Base-by-base conservation (phyloP, 2,329 filamentous ascomycete species). In the Venturia carpophila region DNA sequence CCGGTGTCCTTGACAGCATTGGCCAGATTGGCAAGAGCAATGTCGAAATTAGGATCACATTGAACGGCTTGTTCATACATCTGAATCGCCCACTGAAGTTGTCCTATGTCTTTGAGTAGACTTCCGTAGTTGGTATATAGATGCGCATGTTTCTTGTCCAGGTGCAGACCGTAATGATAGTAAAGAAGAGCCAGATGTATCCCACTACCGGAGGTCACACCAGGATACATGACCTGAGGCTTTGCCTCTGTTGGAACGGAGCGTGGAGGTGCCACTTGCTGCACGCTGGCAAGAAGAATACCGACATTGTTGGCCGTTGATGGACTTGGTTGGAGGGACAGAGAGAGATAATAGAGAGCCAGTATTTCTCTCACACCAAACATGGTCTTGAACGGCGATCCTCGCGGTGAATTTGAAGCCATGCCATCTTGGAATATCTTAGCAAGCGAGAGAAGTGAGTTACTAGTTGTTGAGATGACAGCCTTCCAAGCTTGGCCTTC, bases 251-350 rank as follows among this genome's bases (percentile, higher is more conserved):
- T 21, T 47, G 49, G 43, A 17, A 58, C 7, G 7, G 74, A 71
- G 39, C 65, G 68, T 7, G 66, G 56, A n/a, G 70, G 68, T 9
- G 75, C 71, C 34, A 80, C 81, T 70, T 96, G 92, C 72, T 96
- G 94, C 24, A 97, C 90, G 65, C 94, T 91, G 5, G 94, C 94
- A n/a, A 99, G 84, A 37, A 99, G 81, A 65, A 99, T 99, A 3
- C 94, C 94, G 15, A 99, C 92, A 73, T 99, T 99, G 74, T 99
- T 99, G 0, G 94, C 94, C 0, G 94, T 99, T 0, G 94, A 99
- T 1, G 94, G 94, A 71, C 94, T 97, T 60, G 94, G 92, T 68
- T 97, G 94, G 2, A 99, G 82, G 0, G 94, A 96, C 3, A 99
- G 79, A 0, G 94, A 99, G 2, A 99, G 81, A 72, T 99, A 99